Evolutionary conservation across 2,329 filamentous ascomycete genomes (phyloP).

Genomic region (Domatiomyces globalis): DNA sequence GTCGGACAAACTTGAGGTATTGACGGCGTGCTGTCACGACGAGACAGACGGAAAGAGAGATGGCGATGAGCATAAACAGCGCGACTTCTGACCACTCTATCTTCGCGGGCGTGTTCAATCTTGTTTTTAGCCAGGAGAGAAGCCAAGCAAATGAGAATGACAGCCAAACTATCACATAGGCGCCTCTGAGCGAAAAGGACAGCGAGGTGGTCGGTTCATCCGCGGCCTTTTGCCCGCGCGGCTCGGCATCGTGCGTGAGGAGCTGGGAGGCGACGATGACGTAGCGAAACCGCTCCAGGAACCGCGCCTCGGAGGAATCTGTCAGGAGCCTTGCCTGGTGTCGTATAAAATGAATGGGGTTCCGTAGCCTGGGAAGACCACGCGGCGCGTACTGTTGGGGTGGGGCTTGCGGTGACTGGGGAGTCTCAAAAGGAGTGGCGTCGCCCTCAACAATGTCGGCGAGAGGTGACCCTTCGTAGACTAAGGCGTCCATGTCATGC

Average conservation of each 20-base stretch:
- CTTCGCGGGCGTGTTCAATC: constrained; percentile 34
- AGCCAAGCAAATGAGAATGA: constrained; percentile 53
- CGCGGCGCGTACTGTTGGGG: constrained; percentile 34
- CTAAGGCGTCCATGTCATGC: constrained; percentile 64
- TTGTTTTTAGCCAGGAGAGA: constrained; percentile 54
- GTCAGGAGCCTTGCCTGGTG: constrained; percentile 10
- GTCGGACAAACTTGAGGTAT: constrained; percentile 65
- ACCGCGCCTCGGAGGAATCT: constrained; percentile 44
- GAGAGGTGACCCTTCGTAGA: constrained; percentile 75
- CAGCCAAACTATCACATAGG: constrained; percentile 47
- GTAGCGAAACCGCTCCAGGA: constrained; percentile 87
- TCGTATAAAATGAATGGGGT: constrained; percentile 9
- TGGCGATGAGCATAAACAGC: constrained; percentile 24
- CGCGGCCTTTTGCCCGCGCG: constrained; percentile 21
- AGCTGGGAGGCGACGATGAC: constrained; percentile 84
- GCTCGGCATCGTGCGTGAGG: constrained; percentile 53
- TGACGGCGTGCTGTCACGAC: constrained; percentile 53
- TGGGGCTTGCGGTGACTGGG: constrained; percentile 26
- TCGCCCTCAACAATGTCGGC: constrained; percentile 80
- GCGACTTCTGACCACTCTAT: constrained; percentile 27
- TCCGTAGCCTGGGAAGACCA: constrained; percentile 14
- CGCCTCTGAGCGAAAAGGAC: constrained; percentile 38
- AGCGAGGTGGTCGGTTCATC: background rate
- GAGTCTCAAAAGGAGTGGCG: constrained; percentile 31
- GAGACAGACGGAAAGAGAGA: constrained; percentile 5